phyloP scores from a whole-genome alignment of 208 protist species.

The Jaenimonas drosophilae region DNA sequence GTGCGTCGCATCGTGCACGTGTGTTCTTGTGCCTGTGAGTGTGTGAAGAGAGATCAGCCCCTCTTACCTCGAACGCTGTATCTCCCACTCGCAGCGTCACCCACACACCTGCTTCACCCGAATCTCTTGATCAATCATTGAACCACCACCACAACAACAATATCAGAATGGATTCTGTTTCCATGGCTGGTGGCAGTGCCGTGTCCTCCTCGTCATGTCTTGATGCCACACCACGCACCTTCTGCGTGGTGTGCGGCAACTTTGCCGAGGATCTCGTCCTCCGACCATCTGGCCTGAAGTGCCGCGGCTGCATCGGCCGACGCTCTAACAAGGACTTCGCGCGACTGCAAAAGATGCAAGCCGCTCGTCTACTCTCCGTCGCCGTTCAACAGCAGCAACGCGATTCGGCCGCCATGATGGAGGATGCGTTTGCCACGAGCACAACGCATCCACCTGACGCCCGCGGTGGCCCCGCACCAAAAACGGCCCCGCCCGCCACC shows the following conservation, averaged over 20 bases:
- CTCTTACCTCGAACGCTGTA: too few species aligned
- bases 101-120: too few species aligned
- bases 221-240: constrained; percentile 6
- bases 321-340: constrained; percentile 23
- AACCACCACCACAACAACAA: neutral
- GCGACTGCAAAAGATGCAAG: constrained; percentile 28
- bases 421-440: constrained; percentile 1
- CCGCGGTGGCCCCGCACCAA: neutral
- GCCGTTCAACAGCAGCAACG: too few species aligned
- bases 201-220: neutral
- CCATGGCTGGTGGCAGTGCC: neutral
- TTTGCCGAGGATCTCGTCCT: constrained; percentile 25
- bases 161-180: neutral
- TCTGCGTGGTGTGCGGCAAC: constrained; percentile 51
- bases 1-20: neutral
- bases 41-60: neutral
- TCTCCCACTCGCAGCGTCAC: too few species aligned
- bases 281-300: constrained; percentile 48
- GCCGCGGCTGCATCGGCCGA: constrained; percentile 31
- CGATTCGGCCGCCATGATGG: too few species aligned
- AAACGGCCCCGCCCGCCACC: neutral
- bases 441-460: too few species aligned
- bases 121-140: neutral
- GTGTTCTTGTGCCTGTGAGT: neutral
- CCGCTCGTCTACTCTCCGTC: constrained; percentile 15